Conservation (phyloP, 2,329 filamentous ascomycete genomes). For the Ophiostoma sp. region DNA sequence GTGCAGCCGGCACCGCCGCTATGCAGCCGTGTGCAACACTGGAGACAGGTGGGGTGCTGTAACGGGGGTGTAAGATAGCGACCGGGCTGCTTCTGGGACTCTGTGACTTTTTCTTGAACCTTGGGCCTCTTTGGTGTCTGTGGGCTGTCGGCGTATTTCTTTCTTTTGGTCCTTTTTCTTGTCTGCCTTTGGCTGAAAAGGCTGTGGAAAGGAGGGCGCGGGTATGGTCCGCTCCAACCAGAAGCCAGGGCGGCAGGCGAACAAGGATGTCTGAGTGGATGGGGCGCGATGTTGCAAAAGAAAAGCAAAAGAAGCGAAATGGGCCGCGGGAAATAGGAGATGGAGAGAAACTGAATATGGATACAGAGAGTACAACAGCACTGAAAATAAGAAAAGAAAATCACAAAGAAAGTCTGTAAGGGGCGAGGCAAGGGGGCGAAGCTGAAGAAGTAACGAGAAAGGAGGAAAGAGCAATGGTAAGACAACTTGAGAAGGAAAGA, state of each 20-base stretch:
- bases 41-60: not conserved
- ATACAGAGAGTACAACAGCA: not conserved
- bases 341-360: not conserved
- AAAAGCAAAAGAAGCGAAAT: not conserved
- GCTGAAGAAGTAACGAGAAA: not conserved
- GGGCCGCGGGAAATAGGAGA: not conserved
- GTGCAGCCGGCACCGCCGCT: conserved; percentile 14
- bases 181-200: not conserved
- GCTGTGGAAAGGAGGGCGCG: not conserved
- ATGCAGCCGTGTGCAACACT: conserved; percentile 15
- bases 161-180: not conserved
- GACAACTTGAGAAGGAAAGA: conserved; percentile 5
- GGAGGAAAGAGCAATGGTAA: not conserved
- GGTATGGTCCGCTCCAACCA: conserved; percentile 21
- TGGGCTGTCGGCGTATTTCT: not conserved
- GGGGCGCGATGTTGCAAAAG: not conserved
- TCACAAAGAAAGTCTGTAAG: not conserved
- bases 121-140: not conserved
- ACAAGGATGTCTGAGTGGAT: conserved; percentile 6
- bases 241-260: not conserved
- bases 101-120: conserved; percentile 14
- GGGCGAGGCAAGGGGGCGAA: not conserved
- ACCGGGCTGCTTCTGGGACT: not conserved
- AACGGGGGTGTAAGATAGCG: not conserved
- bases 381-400: not conserved